These are phyloP conservation scores for Yarrowia keelungensis DNA, from an alignment of 805 yeast genomes.

Conservation along the genomic window DNA sequence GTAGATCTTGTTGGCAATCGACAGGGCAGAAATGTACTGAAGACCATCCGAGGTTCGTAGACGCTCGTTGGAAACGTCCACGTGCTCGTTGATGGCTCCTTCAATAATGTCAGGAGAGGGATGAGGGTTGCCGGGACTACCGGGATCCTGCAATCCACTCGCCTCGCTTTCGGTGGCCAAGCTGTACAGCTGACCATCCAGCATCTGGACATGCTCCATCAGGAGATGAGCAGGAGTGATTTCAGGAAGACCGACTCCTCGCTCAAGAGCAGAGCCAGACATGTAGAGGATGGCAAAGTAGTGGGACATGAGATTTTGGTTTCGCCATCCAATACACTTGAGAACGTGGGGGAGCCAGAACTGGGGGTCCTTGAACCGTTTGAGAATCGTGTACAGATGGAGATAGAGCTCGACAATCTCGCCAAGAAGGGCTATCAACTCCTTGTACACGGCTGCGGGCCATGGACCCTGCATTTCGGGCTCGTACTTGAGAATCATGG, in stretches of 20 bases:
- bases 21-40: constrained; percentile 44
- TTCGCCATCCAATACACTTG: constrained; percentile 47
- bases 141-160: not conserved
- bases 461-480: constrained; percentile 50
- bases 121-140: constrained; percentile 6
- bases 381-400: constrained; percentile 45
- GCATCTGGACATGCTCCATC: constrained; percentile 40
- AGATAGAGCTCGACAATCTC: constrained; percentile 47
- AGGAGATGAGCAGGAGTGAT: constrained; percentile 48
- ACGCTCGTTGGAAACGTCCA: constrained; percentile 7
- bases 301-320: constrained; percentile 45
- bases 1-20: constrained; percentile 47
- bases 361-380: constrained; percentile 45
- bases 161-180: constrained; percentile 3
- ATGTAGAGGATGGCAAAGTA: constrained; percentile 48
- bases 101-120: constrained; percentile 3
- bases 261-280: constrained; percentile 46
- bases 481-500: constrained; percentile 46
- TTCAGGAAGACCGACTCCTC: constrained; percentile 48
- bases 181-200: constrained; percentile 37
- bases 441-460: constrained; percentile 48
- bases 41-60: constrained; percentile 44
- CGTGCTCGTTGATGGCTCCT: constrained; percentile 10
- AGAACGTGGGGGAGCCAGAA: constrained; percentile 43
- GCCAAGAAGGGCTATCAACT: constrained; percentile 44